Evolutionary conservation across 345 rosid species (phyloP).

Genomic region (Lagerstroemia speciosa): DNA sequence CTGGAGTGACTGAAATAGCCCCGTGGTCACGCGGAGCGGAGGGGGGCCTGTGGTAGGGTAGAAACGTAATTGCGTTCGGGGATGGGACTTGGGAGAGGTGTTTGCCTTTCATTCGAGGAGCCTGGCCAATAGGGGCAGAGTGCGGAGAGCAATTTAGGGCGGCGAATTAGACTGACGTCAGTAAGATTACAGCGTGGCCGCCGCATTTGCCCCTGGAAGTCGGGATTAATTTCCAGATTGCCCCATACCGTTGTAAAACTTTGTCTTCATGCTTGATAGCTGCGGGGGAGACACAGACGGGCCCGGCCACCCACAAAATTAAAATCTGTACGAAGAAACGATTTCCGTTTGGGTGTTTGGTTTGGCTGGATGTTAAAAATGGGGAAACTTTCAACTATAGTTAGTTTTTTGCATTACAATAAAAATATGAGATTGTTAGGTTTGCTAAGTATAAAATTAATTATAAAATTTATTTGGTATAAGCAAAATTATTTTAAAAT

Average conservation of each 20-base stretch:
- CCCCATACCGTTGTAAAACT: conserved; percentile 41
- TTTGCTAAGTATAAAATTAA: no score
- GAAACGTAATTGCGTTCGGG: background rate
- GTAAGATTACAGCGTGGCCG: background rate
- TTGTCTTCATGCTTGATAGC: conserved; percentile 7
- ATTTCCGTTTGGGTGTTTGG: no score
- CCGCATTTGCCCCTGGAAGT: conserved; percentile 10
- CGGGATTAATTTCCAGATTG: conserved; percentile 14
- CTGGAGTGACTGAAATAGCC: background rate
- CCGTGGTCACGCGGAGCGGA: background rate
- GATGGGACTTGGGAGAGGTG: background rate
- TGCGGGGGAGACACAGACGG: background rate
- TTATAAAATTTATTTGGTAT: no score
- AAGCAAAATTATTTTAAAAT: no score
- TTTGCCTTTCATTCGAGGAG: conserved; percentile 13
- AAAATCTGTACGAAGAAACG: background rate
- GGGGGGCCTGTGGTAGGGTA: background rate
- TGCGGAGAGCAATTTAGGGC: conserved; percentile 20
- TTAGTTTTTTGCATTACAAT: no score
- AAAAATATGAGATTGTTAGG: no score
- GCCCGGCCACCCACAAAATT: conserved; percentile 12
- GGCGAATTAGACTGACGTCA: conserved; percentile 34
- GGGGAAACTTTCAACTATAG: no score
- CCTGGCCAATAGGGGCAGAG: conserved; percentile 14
- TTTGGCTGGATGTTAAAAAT: no score